phyloP scores from a whole-genome alignment of 441 rosid species.

The Brassica hybrid region DNA sequence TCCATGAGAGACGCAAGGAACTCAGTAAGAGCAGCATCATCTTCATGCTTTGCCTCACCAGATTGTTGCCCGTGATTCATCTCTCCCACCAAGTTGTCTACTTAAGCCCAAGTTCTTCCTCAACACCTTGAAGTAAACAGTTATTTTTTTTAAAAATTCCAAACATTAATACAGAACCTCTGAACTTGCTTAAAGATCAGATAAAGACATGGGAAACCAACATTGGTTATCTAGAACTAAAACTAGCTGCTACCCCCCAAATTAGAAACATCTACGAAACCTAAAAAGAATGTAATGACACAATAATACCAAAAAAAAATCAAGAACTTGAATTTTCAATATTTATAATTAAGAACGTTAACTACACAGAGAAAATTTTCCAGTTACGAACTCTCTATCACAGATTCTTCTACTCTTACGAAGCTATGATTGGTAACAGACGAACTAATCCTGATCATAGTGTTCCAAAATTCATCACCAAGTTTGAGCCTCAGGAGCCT shows the following conservation, averaged over 20 bases:
- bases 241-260: conserved; percentile 1
- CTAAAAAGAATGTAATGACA: not conserved
- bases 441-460: not conserved
- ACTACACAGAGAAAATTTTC: not conserved
- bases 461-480: conserved; percentile 8
- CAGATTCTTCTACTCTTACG: not conserved
- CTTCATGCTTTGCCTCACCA: conserved; percentile 72
- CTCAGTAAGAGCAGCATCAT: conserved; percentile 80
- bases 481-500: not conserved
- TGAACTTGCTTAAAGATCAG: not conserved
- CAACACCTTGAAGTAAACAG: not conserved
- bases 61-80: conserved; percentile 63
- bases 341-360: not conserved
- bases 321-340: not conserved
- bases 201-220: conserved; percentile 5
- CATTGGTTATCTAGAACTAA: not conserved
- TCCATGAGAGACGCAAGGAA: conserved; percentile 88
- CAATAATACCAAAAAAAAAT: not conserved
- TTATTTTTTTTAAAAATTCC: too few relatives aligned
- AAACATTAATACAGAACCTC: conserved; percentile 2
- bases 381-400: not conserved
- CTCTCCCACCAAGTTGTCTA: conserved; percentile 34
- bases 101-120: not conserved
- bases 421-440: not conserved
- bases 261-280: not conserved